Evolutionary conservation across 768 basidiomycete genomes (phyloP).

Genomic region (Gymnopilus junonius): DNA sequence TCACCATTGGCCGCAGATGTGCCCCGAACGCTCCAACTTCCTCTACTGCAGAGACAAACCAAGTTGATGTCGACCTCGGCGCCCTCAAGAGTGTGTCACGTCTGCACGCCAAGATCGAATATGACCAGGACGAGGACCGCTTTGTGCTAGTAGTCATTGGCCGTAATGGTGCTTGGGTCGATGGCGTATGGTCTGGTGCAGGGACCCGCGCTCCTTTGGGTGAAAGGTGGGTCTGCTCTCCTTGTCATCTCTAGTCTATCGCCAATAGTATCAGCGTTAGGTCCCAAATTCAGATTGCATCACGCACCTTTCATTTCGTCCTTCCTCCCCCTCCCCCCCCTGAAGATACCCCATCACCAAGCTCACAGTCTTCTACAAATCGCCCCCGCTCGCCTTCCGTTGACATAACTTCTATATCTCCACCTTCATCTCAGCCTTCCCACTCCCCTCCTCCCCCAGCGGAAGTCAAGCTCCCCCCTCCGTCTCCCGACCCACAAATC

Average conservation of each 20-base stretch:
- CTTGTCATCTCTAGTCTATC: neutral
- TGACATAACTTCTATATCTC: slow-evolving; percentile 81
- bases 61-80: slow-evolving; percentile 91
- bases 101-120: slow-evolving; percentile 94
- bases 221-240: slow-evolving; percentile 63
- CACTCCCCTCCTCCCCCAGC: slow-evolving; percentile 69
- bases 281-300: slow-evolving; percentile 96
- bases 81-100: slow-evolving; percentile 98
- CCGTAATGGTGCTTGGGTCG: slow-evolving; percentile 98
- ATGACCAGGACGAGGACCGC: slow-evolving; percentile 86
- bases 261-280: slow-evolving; percentile 42
- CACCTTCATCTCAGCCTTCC: slow-evolving; percentile 81
- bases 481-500: slow-evolving; percentile 44
- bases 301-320: slow-evolving; percentile 95
- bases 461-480: slow-evolving; percentile 50
- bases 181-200: slow-evolving; percentile 93
- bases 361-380: slow-evolving; percentile 71
- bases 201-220: slow-evolving; percentile 85
- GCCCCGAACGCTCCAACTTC: slow-evolving; percentile 58
- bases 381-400: slow-evolving; percentile 79
- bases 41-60: slow-evolving; percentile 58
- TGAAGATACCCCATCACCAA: slow-evolving; percentile 82
- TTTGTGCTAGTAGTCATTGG: slow-evolving; percentile 92
- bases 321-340: slow-evolving; percentile 86
- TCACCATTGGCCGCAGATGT: slow-evolving; percentile 93